Evolutionary conservation across 75 land plant genomes (phyloP), one percentile per base, ranked within the genome.

Genomic region (Pinus taeda): DNA sequence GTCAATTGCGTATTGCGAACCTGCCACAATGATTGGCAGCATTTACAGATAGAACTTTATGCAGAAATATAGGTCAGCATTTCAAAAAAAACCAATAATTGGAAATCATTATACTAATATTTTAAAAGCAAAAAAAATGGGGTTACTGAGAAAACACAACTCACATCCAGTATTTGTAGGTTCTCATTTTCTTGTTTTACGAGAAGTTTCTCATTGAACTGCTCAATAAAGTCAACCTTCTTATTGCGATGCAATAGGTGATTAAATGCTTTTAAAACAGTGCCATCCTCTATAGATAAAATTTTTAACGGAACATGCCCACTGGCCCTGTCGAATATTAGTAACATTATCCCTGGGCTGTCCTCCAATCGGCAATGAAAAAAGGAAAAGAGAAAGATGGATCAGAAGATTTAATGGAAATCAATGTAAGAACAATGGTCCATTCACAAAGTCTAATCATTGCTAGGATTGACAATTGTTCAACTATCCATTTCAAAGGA

Each of bases 101-200:
- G n/a, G 29, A 17, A 13, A 8, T 11, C 22, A 45, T 69, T 20
- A 30, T 15, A 15, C 39, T 9, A 21, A 69, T 12, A 65, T 21
- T 56, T 67, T 30, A 4, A 7, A 67, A 36, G 18, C 55, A 49
- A 11, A 49, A 49, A 49, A 26, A 49, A 11, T 9, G 12, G 12
- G 11, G 55, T 49, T 49, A 9, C 12, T 49, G 11, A 49, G 12
- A 9, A 49, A 49, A 49, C 12, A 49, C 17, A 66, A 65, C 92
- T 87, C 83, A 97, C 99, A 90, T 97, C 98, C 78, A 97, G 93
- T 53, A 97, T 97, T 80, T 97, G 98, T 30, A 97, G 95, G 65
- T 97, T 97, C 83, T 97, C 99, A 85, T 93, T 92, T 76, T 97
- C 99, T 85, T 97, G 99, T 83, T 97, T 97, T 57, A 97, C 99